A percentile compares a stretch with the other conserved stretches of the same genome.
Evolutionary conservation across 129 eudicot genomes (phyloP).

Genomic region (Artemisia annua): DNA sequence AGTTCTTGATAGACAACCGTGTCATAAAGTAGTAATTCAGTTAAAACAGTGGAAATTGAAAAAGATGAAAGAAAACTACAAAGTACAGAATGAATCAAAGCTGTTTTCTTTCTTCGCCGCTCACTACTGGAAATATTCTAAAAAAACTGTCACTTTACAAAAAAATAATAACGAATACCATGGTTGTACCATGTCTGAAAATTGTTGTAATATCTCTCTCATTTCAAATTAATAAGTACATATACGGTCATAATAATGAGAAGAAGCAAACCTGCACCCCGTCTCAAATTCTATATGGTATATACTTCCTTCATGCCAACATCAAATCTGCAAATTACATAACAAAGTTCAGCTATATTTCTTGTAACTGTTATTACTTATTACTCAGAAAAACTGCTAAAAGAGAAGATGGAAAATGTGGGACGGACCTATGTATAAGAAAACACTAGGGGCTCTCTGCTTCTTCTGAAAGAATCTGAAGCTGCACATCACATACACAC

Average conservation of each 20-base stretch:
- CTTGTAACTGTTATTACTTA: no score
- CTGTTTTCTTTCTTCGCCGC: background rate
- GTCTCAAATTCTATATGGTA: slow-evolving; percentile 18
- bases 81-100: background rate
- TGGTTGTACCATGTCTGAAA: background rate
- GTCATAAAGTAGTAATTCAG: slow-evolving; percentile 6
- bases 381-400: no score
- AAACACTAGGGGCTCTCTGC: slow-evolving; percentile 1
- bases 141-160: slow-evolving; percentile 11
- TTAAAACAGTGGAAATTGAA: background rate
- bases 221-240: background rate
- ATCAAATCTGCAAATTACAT: slow-evolving; percentile 20
- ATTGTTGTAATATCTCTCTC: slow-evolving; percentile 5
- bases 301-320: slow-evolving; percentile 15
- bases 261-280: slow-evolving; percentile 25
- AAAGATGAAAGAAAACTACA: background rate
- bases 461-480: slow-evolving; percentile 17
- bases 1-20: background rate
- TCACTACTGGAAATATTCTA: background rate
- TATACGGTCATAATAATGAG: slow-evolving; percentile 11
- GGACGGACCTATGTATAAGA: slow-evolving; percentile 17
- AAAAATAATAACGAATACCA: slow-evolving; percentile 3
- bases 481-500: slow-evolving; percentile 19
- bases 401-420: background rate
- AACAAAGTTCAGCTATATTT: slow-evolving; percentile 11